A percentile compares a stretch with the other conserved stretches of the same genome.
Conservation (phyloP, 306 rosid species). For the Rubus parviflorus region DNA sequence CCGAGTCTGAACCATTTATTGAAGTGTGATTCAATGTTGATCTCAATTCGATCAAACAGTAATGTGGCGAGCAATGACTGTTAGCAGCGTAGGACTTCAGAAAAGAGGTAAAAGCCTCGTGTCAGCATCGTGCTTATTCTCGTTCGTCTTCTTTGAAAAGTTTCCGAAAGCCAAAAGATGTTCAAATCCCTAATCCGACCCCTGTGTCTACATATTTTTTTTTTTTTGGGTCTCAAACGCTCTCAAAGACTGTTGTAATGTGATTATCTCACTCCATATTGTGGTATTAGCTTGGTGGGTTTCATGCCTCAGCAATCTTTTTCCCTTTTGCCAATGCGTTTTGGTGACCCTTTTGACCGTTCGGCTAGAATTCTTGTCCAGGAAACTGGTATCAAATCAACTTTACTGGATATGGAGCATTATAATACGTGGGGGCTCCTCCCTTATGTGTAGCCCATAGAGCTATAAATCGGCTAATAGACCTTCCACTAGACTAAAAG, state of each 20-base stretch:
- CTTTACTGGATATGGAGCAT: constrained; percentile 9
- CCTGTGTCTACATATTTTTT: neutral
- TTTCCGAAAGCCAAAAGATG: neutral
- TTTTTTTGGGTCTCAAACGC: neutral
- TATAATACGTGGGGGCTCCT: neutral
- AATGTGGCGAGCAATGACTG: neutral
- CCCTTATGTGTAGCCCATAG: neutral
- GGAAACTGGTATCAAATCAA: neutral
- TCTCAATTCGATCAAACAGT: neutral
- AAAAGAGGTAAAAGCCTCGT: neutral
- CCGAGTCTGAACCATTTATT: neutral
- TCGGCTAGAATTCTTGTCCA: neutral
- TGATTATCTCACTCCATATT: neutral
- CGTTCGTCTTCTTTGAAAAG: neutral
- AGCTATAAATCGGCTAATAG: neutral
- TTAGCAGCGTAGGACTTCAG: too few species aligned
- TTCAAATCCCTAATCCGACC: neutral
- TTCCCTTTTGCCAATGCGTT: neutral
- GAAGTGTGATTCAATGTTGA: neutral
- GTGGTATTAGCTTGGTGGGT: neutral
- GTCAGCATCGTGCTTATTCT: too few species aligned
- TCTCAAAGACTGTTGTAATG: neutral
- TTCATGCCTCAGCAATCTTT: neutral
- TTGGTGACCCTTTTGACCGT: neutral
- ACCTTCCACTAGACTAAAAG: constrained; percentile 11